Conservation (phyloP, 2,329 filamentous ascomycete species). For the Chaetomium sp. region DNA sequence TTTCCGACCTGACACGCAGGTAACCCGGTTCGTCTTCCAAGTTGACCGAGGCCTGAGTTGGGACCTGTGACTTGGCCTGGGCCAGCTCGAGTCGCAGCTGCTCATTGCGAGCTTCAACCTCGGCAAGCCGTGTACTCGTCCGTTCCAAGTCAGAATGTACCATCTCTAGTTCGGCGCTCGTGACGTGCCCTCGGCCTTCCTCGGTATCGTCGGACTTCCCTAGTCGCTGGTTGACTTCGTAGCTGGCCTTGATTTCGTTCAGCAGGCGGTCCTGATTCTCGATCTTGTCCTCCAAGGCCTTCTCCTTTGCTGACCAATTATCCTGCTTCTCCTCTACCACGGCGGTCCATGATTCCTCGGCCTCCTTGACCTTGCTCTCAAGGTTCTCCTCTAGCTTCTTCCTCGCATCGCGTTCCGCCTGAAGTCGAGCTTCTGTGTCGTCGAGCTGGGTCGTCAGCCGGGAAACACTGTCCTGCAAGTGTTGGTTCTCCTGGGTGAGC, state of each 20-base stretch:
- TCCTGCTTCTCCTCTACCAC: conserved; percentile 91
- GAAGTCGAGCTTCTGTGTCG: conserved; percentile 76
- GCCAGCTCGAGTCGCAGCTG: conserved; percentile 88
- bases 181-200: conserved; percentile 65
- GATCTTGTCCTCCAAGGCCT: conserved; percentile 85
- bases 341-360: conserved; percentile 86
- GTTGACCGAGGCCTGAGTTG: conserved; percentile 59
- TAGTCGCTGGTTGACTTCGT: conserved; percentile 91
- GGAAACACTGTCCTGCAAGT: conserved; percentile 76
- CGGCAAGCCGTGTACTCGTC: conserved; percentile 81
- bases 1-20: conserved; percentile 87
- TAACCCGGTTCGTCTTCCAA: conserved; percentile 89
- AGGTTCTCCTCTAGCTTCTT: conserved; percentile 76
- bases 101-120: conserved; percentile 92
- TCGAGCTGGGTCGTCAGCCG: conserved; percentile 80
- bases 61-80: conserved; percentile 75
- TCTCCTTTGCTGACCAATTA: conserved; percentile 93
- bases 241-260: conserved; percentile 94
- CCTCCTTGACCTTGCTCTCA: conserved; percentile 81
- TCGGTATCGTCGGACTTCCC: conserved; percentile 63
- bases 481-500: conserved; percentile 83
- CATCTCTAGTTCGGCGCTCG: conserved; percentile 90
- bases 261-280: conserved; percentile 91
- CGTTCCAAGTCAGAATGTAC: conserved; percentile 88
- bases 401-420: conserved; percentile 72